Percentiles rank a stretch among this genome's conserved stretches.
phyloP scores from a whole-genome alignment of 352 stramenopile genomes.

The Phytophthora cajani region DNA sequence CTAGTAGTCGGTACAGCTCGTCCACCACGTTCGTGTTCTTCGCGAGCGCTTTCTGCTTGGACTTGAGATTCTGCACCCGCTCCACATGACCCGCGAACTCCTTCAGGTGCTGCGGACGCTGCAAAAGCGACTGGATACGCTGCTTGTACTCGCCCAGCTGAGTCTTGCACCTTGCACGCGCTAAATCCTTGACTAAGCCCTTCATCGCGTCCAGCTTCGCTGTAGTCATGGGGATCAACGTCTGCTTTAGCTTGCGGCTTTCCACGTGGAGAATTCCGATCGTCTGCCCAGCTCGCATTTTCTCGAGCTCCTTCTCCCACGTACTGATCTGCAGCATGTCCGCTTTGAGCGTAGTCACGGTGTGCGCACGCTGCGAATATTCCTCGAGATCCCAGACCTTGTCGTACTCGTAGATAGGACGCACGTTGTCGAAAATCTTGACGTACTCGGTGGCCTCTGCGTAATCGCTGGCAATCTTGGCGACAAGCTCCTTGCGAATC shows the following conservation, averaged over 20 bases:
- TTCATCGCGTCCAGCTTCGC: conserved; percentile 94
- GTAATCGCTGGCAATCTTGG: conserved; percentile 91
- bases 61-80: conserved; percentile 74
- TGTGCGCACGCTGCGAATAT: conserved; percentile 83
- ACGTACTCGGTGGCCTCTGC: conserved; percentile 90
- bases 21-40: conserved; percentile 93
- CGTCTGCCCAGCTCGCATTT: conserved; percentile 91
- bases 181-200: conserved; percentile 90
- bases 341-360: conserved; percentile 83
- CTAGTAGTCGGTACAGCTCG: conserved; percentile 93
- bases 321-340: conserved; percentile 92
- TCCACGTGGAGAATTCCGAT: conserved; percentile 95
- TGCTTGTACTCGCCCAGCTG: conserved; percentile 92
- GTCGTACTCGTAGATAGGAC: conserved; percentile 93
- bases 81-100: conserved; percentile 92
- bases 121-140: conserved; percentile 82
- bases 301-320: conserved; percentile 95
- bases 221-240: conserved; percentile 92
- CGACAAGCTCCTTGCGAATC: conserved; percentile 79
- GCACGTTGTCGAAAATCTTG: conserved; percentile 92
- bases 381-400: conserved; percentile 92
- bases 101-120: conserved; percentile 89
- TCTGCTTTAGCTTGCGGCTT: conserved; percentile 93
- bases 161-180: conserved; percentile 86
- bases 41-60: conserved; percentile 78